These are phyloP conservation scores for Whalleya microplaca DNA, from an alignment of 2,329 filamentous ascomycete species.

Conservation along the genomic window DNA sequence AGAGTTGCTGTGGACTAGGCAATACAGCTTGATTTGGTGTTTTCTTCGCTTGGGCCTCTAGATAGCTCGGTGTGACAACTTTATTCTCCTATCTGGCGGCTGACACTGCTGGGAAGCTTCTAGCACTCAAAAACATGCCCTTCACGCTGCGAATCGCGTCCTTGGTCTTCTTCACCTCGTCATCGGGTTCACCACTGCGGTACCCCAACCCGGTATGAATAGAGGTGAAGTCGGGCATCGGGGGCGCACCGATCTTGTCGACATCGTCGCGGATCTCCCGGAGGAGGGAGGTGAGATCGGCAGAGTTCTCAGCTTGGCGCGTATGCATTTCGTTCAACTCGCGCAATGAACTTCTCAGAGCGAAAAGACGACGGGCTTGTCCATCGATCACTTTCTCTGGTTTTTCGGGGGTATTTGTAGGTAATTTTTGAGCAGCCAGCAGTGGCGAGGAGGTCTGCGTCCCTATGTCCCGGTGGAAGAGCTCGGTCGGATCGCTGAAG, in stretches of 20 bases:
- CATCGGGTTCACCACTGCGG: constrained; percentile 58
- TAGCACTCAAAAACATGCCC: constrained; percentile 74
- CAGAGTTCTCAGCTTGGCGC: constrained; percentile 52
- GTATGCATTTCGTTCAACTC: constrained; percentile 48
- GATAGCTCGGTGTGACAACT: background rate
- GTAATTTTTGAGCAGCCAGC: constrained; percentile 24
- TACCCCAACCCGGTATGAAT: constrained; percentile 43
- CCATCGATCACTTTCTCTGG: constrained; percentile 38
- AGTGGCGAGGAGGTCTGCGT: constrained; percentile 70
- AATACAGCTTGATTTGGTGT: background rate
- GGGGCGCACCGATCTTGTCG: constrained; percentile 58
- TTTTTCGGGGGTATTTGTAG: constrained; percentile 2
- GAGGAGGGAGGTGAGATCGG: constrained; percentile 55
- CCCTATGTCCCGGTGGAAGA: constrained; percentile 80
- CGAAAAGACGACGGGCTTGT: constrained; percentile 48
- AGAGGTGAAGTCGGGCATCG: constrained; percentile 43
- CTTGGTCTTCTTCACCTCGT: constrained; percentile 74
- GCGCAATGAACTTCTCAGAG: constrained; percentile 47
- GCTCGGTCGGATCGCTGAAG: constrained; percentile 70
- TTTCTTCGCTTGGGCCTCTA: background rate
- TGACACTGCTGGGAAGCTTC: constrained; percentile 65
- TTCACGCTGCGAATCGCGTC: constrained; percentile 79
- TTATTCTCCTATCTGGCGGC: constrained; percentile 29
- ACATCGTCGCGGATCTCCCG: constrained; percentile 68
- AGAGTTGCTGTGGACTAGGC: background rate